Conservation (phyloP, 2,329 filamentous ascomycete genomes). For the Aschersonia sp. region DNA sequence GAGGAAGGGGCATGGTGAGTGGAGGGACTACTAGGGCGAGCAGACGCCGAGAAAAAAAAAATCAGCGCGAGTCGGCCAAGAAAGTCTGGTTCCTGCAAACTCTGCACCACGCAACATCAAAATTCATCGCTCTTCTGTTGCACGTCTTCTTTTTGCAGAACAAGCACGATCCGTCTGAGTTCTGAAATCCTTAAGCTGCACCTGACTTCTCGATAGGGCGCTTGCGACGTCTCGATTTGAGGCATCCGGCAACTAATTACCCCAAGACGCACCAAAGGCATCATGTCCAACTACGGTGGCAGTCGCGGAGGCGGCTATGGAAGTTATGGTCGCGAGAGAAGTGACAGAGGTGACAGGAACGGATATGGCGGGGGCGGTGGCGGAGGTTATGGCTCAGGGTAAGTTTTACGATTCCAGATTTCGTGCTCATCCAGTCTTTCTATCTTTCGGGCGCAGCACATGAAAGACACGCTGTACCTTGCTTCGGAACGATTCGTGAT, state of each 20-base stretch:
- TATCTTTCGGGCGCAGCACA: neutral
- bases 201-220: too few species aligned
- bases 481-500: neutral
- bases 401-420: slow-evolving; percentile 9
- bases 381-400: slow-evolving; percentile 22
- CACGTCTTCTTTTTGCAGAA: slow-evolving; percentile 3
- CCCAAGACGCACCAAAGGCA: neutral
- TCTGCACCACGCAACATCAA: slow-evolving; percentile 4
- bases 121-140: slow-evolving; percentile 6
- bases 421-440: too few species aligned
- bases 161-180: neutral
- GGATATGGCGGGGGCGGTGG: slow-evolving; percentile 21
- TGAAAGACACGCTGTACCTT: neutral
- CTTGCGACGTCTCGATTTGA: too few species aligned
- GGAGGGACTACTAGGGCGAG: slow-evolving; percentile 6
- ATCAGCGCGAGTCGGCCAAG: slow-evolving; percentile 3
- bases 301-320: slow-evolving; percentile 18
- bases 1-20: neutral
- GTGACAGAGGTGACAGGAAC: slow-evolving; percentile 30
- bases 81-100: slow-evolving; percentile 12
- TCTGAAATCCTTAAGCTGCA: neutral
- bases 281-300: slow-evolving; percentile 32
- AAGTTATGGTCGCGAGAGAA: slow-evolving; percentile 27
- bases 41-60: slow-evolving; percentile 6
- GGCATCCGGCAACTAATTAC: too few species aligned